Evolutionary conservation across 2,329 filamentous ascomycete genomes (phyloP).

Genomic region (Paraconiothyrium brasiliense): DNA sequence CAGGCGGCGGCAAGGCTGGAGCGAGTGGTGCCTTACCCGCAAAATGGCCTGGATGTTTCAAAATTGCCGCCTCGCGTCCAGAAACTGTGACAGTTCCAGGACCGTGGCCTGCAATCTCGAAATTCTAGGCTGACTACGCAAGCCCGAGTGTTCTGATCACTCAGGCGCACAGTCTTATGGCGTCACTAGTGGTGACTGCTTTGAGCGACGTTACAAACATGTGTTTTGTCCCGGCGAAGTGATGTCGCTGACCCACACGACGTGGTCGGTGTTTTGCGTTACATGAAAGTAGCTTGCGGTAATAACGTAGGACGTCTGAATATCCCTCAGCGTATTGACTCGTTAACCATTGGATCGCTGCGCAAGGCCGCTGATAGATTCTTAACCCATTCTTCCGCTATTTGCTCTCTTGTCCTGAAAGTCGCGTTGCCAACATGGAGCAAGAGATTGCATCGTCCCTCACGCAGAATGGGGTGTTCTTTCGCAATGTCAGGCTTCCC

Average conservation of each 20-base stretch:
- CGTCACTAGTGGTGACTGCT: not conserved
- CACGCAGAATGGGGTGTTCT: not conserved
- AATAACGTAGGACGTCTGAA: not conserved
- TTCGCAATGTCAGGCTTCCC: conserved; percentile 52
- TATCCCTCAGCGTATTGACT: not conserved
- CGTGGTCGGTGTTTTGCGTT: too few relatives aligned
- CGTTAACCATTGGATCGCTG: not conserved
- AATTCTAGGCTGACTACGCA: not conserved
- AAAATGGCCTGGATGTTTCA: not conserved
- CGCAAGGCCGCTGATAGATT: not conserved
- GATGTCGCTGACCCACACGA: too few relatives aligned
- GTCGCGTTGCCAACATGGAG: not conserved
- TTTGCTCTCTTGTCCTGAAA: not conserved
- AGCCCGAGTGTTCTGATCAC: not conserved
- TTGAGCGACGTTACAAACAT: not conserved
- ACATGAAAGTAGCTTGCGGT: too few relatives aligned
- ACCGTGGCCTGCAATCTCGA: not conserved
- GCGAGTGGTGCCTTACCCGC: not conserved
- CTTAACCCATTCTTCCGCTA: not conserved
- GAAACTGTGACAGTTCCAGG: conserved; percentile 1
- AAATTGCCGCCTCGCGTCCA: not conserved
- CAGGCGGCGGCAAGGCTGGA: not conserved
- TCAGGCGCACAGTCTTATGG: not conserved
- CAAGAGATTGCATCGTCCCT: not conserved
- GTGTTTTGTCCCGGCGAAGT: not conserved